Conservation (phyloP, 768 basidiomycete genomes). For the Mycena indigotica region DNA sequence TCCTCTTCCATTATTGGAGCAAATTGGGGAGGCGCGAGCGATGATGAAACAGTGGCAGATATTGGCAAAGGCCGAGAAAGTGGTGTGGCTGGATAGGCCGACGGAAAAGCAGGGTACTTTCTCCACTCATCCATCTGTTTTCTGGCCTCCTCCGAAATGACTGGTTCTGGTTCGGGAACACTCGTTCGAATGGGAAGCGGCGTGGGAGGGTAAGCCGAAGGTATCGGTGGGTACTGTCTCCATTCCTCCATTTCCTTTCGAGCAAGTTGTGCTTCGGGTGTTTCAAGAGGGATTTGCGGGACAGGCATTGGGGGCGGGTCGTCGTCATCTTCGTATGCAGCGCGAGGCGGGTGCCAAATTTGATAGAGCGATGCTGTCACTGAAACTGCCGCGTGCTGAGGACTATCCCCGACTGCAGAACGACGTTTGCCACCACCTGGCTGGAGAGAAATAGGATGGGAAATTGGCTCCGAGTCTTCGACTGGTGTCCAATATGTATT, state of each 20-base stretch:
- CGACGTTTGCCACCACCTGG: not conserved
- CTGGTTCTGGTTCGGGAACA: not conserved
- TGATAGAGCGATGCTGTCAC: conserved; percentile 34
- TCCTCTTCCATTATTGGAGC: conserved; percentile 45
- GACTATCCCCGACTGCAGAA: not conserved
- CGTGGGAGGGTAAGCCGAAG: conserved; percentile 76
- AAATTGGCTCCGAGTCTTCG: conserved; percentile 5
- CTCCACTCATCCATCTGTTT: not conserved
- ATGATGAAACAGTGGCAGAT: not conserved
- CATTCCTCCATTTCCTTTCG: conserved; percentile 59
- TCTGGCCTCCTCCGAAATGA: not conserved
- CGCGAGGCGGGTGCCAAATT: conserved; percentile 65
- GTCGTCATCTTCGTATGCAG: conserved; percentile 42
- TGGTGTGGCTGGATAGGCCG: not conserved
- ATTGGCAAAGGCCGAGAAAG: not conserved
- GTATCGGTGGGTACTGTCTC: conserved; percentile 73
- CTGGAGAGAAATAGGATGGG: not conserved
- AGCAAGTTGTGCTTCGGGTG: conserved; percentile 13
- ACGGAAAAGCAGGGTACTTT: not conserved
- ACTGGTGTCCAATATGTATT: conserved; percentile 25
- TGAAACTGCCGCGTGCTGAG: not conserved
- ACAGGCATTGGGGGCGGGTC: conserved; percentile 16
- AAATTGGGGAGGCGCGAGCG: conserved; percentile 25
- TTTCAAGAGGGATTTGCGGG: conserved; percentile 9
- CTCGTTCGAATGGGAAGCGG: conserved; percentile 48